A percentile compares a stretch with the other conserved stretches of the same genome.
Conservation (phyloP, 108 stramenopile genomes). For the Chaetoceros tenuissimus region DNA sequence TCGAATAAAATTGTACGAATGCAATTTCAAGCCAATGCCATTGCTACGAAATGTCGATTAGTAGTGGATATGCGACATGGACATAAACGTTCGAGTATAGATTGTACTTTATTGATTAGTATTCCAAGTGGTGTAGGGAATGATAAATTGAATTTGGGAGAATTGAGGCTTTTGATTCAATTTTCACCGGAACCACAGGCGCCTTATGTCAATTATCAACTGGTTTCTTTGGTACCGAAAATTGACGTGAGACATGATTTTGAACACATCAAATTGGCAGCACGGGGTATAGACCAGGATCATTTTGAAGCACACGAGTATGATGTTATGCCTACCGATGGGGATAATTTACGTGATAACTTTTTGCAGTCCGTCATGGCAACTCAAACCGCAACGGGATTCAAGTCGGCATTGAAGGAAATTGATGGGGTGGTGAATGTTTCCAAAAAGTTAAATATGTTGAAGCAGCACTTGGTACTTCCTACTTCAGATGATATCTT, state of each 20-base stretch:
- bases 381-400: conserved; percentile 16
- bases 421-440: conserved; percentile 33
- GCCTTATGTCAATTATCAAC: background rate
- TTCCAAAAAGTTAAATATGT: conserved; percentile 17
- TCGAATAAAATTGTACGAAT: conserved; percentile 30
- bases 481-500: conserved; percentile 20
- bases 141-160: conserved; percentile 38
- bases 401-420: conserved; percentile 34
- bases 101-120: conserved; percentile 17
- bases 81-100: conserved; percentile 36
- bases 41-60: conserved; percentile 25
- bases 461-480: conserved; percentile 9
- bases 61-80: conserved; percentile 17
- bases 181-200: conserved; percentile 38
- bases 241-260: conserved; percentile 7
- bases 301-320: background rate
- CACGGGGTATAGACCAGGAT: background rate
- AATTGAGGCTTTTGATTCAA: conserved; percentile 32
- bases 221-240: conserved; percentile 12
- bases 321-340: background rate
- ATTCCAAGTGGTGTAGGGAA: conserved; percentile 14
- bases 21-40: conserved; percentile 46
- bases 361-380: conserved; percentile 20
- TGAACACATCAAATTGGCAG: conserved; percentile 1
- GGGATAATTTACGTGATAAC: conserved; percentile 40